These are phyloP conservation scores for Alternaria sp. DNA, from an alignment of 2,329 filamentous ascomycete species.

Conservation along the genomic window DNA sequence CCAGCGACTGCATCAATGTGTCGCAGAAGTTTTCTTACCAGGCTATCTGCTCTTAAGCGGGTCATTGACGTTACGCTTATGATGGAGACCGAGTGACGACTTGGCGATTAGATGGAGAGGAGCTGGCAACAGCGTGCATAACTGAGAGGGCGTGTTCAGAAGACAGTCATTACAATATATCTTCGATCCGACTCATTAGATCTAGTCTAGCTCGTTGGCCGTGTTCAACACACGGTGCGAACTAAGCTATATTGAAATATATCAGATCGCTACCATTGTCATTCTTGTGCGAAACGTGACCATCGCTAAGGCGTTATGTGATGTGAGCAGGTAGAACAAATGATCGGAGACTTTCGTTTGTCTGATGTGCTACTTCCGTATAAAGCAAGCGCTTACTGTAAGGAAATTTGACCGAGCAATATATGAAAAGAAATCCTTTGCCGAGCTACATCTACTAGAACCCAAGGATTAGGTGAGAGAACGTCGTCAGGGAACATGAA, in stretches of 20 bases:
- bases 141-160: background rate
- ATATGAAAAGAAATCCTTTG: background rate
- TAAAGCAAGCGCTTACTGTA: background rate
- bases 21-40: slow-evolving; percentile 3
- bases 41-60: slow-evolving; percentile 1
- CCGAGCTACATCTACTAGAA: background rate
- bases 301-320: background rate
- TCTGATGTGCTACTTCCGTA: background rate
- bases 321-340: background rate
- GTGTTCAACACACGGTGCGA: background rate
- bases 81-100: background rate
- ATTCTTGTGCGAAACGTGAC: background rate
- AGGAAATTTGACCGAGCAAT: background rate
- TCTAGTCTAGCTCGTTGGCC: background rate
- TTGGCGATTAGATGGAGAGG: background rate
- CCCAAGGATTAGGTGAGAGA: background rate
- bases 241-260: background rate
- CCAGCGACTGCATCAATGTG: slow-evolving; percentile 9
- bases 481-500: background rate
- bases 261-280: background rate
- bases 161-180: background rate
- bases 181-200: background rate
- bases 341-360: background rate
- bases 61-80: background rate
- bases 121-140: background rate